These are phyloP conservation scores for Mrakia blollopis DNA, from an alignment of 768 basidiomycete species.

Conservation along the genomic window DNA sequence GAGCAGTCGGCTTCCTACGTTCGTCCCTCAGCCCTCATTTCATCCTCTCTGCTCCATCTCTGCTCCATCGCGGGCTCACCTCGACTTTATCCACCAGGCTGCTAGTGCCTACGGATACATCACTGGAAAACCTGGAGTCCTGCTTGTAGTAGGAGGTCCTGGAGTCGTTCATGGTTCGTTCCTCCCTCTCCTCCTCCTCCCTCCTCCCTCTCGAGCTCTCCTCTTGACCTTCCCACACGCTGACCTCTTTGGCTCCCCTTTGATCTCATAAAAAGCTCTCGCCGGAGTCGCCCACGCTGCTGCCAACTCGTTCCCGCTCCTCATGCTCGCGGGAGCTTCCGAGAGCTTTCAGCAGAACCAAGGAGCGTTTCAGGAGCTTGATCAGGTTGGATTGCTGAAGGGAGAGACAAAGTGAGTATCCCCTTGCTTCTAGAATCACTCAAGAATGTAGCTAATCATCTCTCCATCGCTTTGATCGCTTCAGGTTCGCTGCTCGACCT, in stretches of 20 bases:
- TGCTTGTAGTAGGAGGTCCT: constrained; percentile 36
- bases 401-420: constrained; percentile 25
- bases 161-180: constrained; percentile 35
- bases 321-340: constrained; percentile 34
- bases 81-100: constrained; percentile 26
- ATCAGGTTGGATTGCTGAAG: constrained; percentile 33
- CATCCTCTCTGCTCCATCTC: too few relatives aligned
- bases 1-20: constrained; percentile 37
- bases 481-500: constrained; percentile 33
- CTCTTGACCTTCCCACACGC: neutral
- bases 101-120: constrained; percentile 35
- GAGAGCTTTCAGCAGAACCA: constrained; percentile 35
- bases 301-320: constrained; percentile 34
- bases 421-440: too few relatives aligned
- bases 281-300: constrained; percentile 33
- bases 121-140: constrained; percentile 33
- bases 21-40: neutral
- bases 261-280: constrained; percentile 23
- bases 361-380: constrained; percentile 37
- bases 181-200: neutral
- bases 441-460: neutral
- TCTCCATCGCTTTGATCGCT: too few relatives aligned
- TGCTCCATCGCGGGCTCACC: too few relatives aligned
- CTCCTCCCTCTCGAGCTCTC: neutral
- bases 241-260: neutral